Conservation (phyloP, 345 rosid species). For the Salix suchowensis region DNA sequence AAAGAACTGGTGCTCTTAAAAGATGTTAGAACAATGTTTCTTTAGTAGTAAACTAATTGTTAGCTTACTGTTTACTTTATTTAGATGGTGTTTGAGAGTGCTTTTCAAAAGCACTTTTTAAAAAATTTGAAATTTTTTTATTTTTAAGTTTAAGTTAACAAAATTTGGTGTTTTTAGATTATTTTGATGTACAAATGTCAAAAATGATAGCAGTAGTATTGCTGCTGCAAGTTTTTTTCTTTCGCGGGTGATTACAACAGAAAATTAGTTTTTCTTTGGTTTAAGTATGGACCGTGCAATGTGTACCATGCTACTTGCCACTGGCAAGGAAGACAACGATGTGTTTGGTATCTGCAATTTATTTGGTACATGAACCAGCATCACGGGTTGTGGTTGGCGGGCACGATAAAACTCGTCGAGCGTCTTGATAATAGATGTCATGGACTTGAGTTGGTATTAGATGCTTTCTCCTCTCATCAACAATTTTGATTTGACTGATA, state of each 20-base stretch:
- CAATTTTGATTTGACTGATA: too few relatives aligned
- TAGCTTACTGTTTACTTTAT: neutral
- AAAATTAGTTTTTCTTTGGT: neutral
- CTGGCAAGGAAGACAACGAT: neutral
- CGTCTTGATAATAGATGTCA: neutral
- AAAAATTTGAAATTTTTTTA: too few relatives aligned
- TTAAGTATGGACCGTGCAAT: neutral
- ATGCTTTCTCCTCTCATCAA: too few relatives aligned
- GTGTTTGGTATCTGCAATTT: neutral
- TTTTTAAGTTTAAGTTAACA: too few relatives aligned
- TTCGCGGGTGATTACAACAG: neutral
- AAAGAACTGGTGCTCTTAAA: neutral
- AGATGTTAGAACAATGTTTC: neutral
- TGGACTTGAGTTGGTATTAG: too few relatives aligned
- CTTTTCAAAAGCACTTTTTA: too few relatives aligned
- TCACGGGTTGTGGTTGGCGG: neutral
- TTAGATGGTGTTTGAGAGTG: neutral
- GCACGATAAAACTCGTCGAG: neutral
- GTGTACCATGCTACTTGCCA: neutral
- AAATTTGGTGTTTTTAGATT: too few relatives aligned
- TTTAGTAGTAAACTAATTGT: neutral
- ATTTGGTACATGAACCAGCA: neutral
- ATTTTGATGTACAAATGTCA: too few relatives aligned
- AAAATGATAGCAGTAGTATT: too few relatives aligned
- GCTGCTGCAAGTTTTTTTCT: too few relatives aligned